phyloP scores from a whole-genome alignment of 495 filamentous ascomycete genomes.

The Apodospora peruviana region DNA sequence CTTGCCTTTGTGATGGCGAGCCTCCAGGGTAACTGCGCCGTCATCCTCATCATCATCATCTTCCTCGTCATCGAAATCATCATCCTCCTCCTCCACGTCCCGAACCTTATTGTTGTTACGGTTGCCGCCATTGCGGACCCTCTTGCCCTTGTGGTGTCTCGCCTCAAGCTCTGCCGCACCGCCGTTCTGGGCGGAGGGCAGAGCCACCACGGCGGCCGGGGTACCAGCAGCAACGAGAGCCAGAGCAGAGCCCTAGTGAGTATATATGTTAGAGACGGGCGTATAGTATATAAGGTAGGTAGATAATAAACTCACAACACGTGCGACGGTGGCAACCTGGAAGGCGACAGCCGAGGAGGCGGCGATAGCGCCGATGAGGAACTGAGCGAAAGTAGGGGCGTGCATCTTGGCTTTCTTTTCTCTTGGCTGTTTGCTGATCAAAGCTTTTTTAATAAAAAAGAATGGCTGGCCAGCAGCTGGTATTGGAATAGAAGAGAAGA shows the following conservation, averaged over 20 bases:
- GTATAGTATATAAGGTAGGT: background rate
- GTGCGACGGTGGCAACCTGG: conserved; percentile 16
- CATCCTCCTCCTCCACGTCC: conserved; percentile 1
- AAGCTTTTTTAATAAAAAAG: conserved; percentile 5
- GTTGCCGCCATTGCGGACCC: conserved; percentile 5
- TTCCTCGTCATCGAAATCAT: conserved; percentile 9
- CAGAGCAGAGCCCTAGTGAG: conserved; percentile 11
- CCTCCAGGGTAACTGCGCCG: conserved; percentile 13
- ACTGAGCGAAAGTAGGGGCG: conserved; percentile 26
- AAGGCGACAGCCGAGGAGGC: conserved; percentile 26
- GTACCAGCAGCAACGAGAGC: conserved; percentile 14
- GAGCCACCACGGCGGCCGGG: conserved; percentile 5
- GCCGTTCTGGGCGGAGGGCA: background rate
- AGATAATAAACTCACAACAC: conserved; percentile 13
- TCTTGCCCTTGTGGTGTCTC: conserved; percentile 14
- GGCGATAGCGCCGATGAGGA: conserved; percentile 26
- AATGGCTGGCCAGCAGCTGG: conserved; percentile 17
- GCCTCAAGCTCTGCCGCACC: conserved; percentile 4
- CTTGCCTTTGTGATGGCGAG: conserved; percentile 20
- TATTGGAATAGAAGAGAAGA: conserved; percentile 5
- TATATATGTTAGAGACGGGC: too few relatives aligned
- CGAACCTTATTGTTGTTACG: background rate
- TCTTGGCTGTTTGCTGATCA: background rate
- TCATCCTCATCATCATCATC: too few relatives aligned
- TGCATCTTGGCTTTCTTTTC: conserved; percentile 20